Percentiles rank a stretch among this genome's conserved stretches.
Evolutionary conservation across 257 asterid species (phyloP).

Genomic region (Gynochthodes officinalis): DNA sequence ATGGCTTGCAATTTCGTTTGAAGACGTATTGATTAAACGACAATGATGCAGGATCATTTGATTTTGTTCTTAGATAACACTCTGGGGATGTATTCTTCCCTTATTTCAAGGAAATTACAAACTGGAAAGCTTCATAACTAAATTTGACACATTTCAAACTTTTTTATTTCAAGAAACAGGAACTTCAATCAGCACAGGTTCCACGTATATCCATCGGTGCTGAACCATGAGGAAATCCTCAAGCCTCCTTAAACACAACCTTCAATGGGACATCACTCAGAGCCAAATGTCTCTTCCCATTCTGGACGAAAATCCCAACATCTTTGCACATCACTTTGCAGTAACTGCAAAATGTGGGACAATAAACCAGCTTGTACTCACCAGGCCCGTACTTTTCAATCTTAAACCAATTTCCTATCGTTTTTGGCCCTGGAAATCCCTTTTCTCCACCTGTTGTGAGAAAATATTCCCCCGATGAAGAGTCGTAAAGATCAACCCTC

Average conservation of each 20-base stretch:
- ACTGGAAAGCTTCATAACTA: not conserved
- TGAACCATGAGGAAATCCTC: not conserved
- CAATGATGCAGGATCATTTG: no score
- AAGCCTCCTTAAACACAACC: slow-evolving; percentile 10
- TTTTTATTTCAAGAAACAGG: no score
- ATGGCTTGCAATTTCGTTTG: no score
- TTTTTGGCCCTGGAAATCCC: slow-evolving; percentile 4
- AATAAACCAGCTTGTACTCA: slow-evolving; percentile 7
- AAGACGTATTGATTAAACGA: no score
- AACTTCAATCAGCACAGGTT: no score
- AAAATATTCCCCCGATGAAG: not conserved
- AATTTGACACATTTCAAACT: no score
- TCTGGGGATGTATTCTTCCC: not conserved
- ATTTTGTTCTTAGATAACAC: no score
- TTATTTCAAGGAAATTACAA: not conserved
- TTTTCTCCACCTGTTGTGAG: not conserved
- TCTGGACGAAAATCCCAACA: slow-evolving; percentile 9
- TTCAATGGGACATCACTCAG: slow-evolving; percentile 5
- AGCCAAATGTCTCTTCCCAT: slow-evolving; percentile 14
- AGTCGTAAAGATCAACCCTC: not conserved
- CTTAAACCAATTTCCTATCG: slow-evolving; percentile 14
- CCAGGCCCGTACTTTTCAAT: not conserved
- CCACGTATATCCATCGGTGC: no score
- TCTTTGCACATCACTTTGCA: slow-evolving; percentile 11
- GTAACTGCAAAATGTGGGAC: slow-evolving; percentile 11